These are phyloP conservation scores for Picochlorum costavermella DNA, from an alignment of 139 green algal genomes.

Conservation along the genomic window DNA sequence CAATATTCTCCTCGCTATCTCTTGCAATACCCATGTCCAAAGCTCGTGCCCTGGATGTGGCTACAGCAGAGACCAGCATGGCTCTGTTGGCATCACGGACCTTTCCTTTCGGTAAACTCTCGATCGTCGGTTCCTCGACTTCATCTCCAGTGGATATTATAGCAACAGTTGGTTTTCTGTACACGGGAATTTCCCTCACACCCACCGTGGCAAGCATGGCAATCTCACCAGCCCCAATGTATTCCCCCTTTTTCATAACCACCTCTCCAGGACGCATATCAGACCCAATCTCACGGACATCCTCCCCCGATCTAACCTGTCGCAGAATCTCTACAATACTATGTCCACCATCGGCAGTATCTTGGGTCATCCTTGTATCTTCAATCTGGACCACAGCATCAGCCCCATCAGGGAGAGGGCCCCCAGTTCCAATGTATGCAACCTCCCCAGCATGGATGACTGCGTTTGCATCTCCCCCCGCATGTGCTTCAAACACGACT, in stretches of 20 bases:
- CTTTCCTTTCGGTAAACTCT: conserved; percentile 56
- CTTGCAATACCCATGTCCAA: conserved; percentile 73
- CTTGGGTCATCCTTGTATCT: conserved; percentile 51
- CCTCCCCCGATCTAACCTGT: conserved; percentile 31
- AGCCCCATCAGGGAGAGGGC: conserved; percentile 35
- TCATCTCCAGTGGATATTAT: conserved; percentile 86
- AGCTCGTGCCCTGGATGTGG: conserved; percentile 30
- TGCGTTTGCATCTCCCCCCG: conserved; percentile 35
- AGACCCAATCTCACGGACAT: conserved; percentile 64
- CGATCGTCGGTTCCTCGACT: conserved; percentile 43
- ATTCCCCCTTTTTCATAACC: conserved; percentile 61
- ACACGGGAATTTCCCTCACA: conserved; percentile 33
- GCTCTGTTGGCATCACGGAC: conserved; percentile 83
- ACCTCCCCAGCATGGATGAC: conserved; percentile 44
- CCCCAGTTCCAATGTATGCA: conserved; percentile 85
- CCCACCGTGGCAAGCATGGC: conserved; percentile 87
- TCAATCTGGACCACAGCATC: conserved; percentile 58
- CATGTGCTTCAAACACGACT: conserved; percentile 64
- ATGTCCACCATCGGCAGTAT: background rate
- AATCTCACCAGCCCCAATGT: conserved; percentile 70
- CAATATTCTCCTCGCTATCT: conserved; percentile 42
- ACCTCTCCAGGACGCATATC: conserved; percentile 63
- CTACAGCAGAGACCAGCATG: conserved; percentile 77
- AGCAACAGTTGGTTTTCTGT: conserved; percentile 49
- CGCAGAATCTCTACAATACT: conserved; percentile 52